Evolutionary conservation across 1,139 yeast genomes (phyloP).

Genomic region (Tardiomyces blankii): DNA sequence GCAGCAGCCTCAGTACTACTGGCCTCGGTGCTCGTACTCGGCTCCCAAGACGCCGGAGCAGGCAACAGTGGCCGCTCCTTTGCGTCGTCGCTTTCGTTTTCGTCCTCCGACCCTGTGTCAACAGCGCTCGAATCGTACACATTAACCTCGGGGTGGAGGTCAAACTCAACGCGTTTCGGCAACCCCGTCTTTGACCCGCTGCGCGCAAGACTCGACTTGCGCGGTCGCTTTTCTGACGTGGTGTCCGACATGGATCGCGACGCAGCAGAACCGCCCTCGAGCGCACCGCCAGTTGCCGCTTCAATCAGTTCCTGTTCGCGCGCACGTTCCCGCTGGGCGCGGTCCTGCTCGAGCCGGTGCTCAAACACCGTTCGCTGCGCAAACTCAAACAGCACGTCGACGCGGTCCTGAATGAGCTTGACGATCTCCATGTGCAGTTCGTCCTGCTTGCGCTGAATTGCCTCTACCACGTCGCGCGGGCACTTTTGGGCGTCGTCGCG

Average conservation of each 20-base stretch:
- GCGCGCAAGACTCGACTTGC: conserved; percentile 10
- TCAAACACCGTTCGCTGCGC: conserved; percentile 8
- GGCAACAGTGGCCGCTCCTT: conserved; percentile 1
- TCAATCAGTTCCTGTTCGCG: neutral
- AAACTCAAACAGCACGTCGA: conserved; percentile 7
- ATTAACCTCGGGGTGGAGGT: neutral
- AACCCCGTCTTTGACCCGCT: neutral
- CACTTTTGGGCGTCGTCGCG: conserved; percentile 8
- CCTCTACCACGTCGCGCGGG: conserved; percentile 6
- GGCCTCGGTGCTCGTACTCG: no score
- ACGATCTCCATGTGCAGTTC: conserved; percentile 11
- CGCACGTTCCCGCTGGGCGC: conserved; percentile 1
- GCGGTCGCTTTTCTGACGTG: conserved; percentile 4
- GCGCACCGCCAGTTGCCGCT: neutral
- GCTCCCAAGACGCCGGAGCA: neutral
- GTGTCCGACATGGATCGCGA: neutral
- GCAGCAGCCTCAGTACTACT: no score
- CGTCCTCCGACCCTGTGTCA: neutral
- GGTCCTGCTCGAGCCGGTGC: conserved; percentile 3
- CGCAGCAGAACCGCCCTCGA: neutral
- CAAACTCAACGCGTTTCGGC: neutral
- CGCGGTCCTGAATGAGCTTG: conserved; percentile 8
- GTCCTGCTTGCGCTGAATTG: conserved; percentile 7
- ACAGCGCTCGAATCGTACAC: neutral
- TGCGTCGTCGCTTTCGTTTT: neutral